These are phyloP conservation scores for Suillus plorans DNA, from an alignment of 768 basidiomycete species.

Conservation along the genomic window DNA sequence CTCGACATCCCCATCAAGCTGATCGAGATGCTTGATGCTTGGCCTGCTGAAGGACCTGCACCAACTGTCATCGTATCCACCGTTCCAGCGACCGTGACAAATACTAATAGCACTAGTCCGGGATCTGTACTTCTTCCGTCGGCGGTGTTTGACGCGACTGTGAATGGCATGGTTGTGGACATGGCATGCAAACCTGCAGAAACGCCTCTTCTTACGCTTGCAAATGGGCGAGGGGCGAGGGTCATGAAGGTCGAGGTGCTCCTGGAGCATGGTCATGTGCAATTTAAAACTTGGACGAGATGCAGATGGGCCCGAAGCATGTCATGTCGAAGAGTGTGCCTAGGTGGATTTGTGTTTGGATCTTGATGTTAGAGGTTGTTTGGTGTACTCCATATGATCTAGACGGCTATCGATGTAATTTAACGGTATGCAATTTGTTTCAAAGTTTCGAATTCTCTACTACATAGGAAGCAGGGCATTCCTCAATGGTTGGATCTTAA, in stretches of 20 bases:
- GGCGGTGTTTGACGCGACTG: constrained; percentile 39
- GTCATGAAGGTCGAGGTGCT: constrained; percentile 88
- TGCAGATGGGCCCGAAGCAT: constrained; percentile 50
- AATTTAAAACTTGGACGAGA: constrained; percentile 83
- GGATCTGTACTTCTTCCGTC: constrained; percentile 35
- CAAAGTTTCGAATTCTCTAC: neutral
- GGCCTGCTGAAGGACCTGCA: constrained; percentile 43
- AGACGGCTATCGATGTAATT: neutral
- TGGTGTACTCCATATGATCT: neutral
- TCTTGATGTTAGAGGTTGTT: too few relatives aligned
- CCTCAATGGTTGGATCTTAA: too few relatives aligned
- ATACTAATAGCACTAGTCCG: constrained; percentile 33
- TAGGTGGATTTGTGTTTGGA: neutral
- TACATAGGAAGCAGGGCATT: too few relatives aligned
- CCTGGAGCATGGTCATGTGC: constrained; percentile 84
- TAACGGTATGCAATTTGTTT: neutral
- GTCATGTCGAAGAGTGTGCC: constrained; percentile 43
- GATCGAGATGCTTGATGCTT: constrained; percentile 55
- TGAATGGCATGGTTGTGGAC: constrained; percentile 82
- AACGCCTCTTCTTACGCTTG: constrained; percentile 77
- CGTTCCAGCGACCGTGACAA: constrained; percentile 71
- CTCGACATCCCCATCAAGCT: constrained; percentile 59
- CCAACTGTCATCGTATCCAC: constrained; percentile 86
- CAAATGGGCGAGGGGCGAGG: constrained; percentile 71
- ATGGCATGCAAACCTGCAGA: constrained; percentile 92